These are phyloP conservation scores for Coniochaeta prunicola DNA, from an alignment of 2,329 filamentous ascomycete genomes.

Conservation along the genomic window DNA sequence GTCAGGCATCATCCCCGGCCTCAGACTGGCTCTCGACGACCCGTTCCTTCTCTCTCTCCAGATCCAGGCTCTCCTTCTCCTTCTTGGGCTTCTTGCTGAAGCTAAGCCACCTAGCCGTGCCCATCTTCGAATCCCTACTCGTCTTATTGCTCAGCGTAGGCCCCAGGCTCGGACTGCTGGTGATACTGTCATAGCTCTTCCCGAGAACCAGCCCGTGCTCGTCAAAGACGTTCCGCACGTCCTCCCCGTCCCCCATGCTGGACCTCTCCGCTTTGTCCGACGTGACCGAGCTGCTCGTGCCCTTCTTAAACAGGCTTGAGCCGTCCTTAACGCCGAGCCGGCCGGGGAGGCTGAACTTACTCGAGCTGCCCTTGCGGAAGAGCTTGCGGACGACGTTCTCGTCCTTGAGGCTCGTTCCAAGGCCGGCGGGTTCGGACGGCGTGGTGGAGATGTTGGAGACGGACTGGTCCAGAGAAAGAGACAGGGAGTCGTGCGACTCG, in stretches of 20 bases:
- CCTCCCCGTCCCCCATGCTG: conserved; percentile 50
- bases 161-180: conserved; percentile 50
- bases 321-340: conserved; percentile 43
- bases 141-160: conserved; percentile 34
- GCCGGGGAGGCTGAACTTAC: conserved; percentile 57
- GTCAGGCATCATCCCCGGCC: conserved; percentile 8
- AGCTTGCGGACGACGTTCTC: conserved; percentile 54
- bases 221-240: conserved; percentile 32
- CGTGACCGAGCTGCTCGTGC: conserved; percentile 46
- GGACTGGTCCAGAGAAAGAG: conserved; percentile 39
- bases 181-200: conserved; percentile 48
- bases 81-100: conserved; percentile 55
- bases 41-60: conserved; percentile 34
- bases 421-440: conserved; percentile 40
- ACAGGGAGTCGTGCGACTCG: conserved; percentile 52
- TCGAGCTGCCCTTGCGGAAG: conserved; percentile 57
- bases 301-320: conserved; percentile 49
- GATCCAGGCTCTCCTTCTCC: conserved; percentile 48
- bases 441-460: conserved; percentile 53
- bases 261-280: conserved; percentile 51
- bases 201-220: conserved; percentile 30
- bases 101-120: conserved; percentile 35
- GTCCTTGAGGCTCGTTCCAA: conserved; percentile 33
- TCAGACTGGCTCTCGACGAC: conserved; percentile 4
- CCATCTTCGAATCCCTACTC: conserved; percentile 30